Conservation (phyloP, 164 flowering plant genomes). For the Umbilicus rupestris region DNA sequence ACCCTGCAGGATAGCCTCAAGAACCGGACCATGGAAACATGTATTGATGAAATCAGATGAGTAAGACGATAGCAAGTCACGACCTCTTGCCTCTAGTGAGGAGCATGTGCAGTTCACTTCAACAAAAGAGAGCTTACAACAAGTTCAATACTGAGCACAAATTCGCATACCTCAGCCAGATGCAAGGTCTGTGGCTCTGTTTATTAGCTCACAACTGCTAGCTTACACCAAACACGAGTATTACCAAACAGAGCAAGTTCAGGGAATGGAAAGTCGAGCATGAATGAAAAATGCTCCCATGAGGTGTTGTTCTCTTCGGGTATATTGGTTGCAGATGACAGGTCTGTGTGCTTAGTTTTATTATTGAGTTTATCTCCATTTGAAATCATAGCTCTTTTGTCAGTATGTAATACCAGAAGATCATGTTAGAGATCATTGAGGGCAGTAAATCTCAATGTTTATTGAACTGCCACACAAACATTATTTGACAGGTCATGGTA, state of each 20-base stretch:
- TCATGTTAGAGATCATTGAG: too few relatives aligned
- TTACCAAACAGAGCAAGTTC: neutral
- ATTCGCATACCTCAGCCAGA: neutral
- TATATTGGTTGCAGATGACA: too few relatives aligned
- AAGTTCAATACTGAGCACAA: too few relatives aligned
- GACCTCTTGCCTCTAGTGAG: too few relatives aligned
- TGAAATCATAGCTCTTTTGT: too few relatives aligned
- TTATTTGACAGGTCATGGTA: too few relatives aligned
- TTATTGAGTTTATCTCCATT: too few relatives aligned
- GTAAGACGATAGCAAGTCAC: neutral
- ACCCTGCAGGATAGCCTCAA: conserved; percentile 45
- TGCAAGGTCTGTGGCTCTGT: neutral
- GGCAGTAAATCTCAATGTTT: too few relatives aligned
- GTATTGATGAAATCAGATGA: conserved; percentile 38
- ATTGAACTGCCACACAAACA: too few relatives aligned
- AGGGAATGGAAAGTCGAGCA: neutral
- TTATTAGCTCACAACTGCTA: neutral
- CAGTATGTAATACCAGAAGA: too few relatives aligned
- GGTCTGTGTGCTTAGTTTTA: too few relatives aligned
- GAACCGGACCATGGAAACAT: conserved; percentile 71
- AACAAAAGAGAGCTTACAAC: neutral
- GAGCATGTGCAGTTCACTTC: too few relatives aligned
- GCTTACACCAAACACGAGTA: neutral
- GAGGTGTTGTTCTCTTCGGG: neutral
- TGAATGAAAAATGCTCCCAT: neutral